phyloP scores from a whole-genome alignment of 2,329 filamentous ascomycete species.

The Fusarium subglutinans region DNA sequence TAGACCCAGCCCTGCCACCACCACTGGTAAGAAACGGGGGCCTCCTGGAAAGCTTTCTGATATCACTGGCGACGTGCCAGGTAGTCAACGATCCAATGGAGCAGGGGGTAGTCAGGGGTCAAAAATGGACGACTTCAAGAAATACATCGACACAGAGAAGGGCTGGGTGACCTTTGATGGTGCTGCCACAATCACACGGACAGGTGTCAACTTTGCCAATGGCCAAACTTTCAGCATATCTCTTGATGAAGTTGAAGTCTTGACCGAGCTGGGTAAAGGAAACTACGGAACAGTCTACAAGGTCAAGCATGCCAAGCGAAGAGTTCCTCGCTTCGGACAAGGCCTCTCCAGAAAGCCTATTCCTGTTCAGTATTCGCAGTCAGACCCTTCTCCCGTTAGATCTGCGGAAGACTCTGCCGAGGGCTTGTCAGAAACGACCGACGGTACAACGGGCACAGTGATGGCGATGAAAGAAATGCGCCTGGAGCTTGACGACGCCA shows the following conservation, averaged over 20 bases:
- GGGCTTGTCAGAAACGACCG: conserved; percentile 41
- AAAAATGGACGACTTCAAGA: conserved; percentile 69
- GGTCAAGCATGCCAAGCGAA: conserved; percentile 81
- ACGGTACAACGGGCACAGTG: conserved; percentile 74
- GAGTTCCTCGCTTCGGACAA: conserved; percentile 65
- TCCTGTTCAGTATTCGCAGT: conserved; percentile 50
- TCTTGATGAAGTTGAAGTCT: conserved; percentile 90
- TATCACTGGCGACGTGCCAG: conserved; percentile 43
- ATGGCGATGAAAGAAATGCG: conserved; percentile 99
- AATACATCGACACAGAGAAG: conserved; percentile 91
- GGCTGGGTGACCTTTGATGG: conserved; percentile 93
- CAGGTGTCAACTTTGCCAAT: conserved; percentile 91
- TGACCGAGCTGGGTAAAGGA: conserved; percentile 94
- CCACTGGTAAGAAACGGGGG: conserved; percentile 44
- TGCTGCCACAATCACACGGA: conserved; percentile 87
- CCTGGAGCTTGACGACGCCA: conserved; percentile 93
- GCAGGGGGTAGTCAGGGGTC: conserved; percentile 51
- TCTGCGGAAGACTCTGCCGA: conserved; percentile 43
- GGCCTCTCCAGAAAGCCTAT: conserved; percentile 62
- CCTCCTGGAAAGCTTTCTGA: conserved; percentile 56
- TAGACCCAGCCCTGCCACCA: conserved; percentile 29
- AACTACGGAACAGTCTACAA: conserved; percentile 99
- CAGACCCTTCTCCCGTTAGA: conserved; percentile 48
- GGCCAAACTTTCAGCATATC: conserved; percentile 94
- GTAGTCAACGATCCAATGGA: conserved; percentile 46